Base-by-base conservation (phyloP, 345 rosid species). In the Brassica juncea region DNA sequence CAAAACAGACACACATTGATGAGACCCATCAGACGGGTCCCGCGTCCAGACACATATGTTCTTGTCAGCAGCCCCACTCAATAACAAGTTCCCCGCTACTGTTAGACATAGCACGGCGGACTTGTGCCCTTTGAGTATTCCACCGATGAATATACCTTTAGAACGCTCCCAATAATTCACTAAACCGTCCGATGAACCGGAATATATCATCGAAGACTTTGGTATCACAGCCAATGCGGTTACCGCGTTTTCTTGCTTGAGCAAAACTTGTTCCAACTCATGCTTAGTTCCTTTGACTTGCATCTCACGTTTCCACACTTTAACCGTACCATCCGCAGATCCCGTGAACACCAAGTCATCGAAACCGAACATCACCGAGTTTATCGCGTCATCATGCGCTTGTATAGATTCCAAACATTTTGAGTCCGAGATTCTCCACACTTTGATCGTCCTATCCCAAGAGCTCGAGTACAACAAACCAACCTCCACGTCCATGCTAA, bases 31-130 rank as follows among this genome's bases (percentile, higher is more conserved):
- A 0, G 61, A 42, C 34, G 75, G 44, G 3, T 88, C 97, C 63
- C 92, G 77, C 55, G 88, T 77, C 99, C 99, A 95, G 12, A 90
- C 93, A 83, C 96, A 88, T 44, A 93, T 83, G 76, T 83, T 93
- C 76, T 82, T 87, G 62, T 95, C 99, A 0, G 98, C 96, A 0
- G 97, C 90, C 35, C 98, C 99, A 60, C 93, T 95, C 30, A 95
- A 80, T 44, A 93, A 84, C 87, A 93, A 74, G 74, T 73, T 85
- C 44, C 89, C 95, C 5, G 87, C 87, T 2, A 85, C 30, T 4
- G 86, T 88, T 9, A 92, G 70, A 77, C 93, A 90, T 1, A 92
- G 75, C 60, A 92, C 87, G 5, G 97, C 93, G 81, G 83, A 30
- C 65, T 90, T 87, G 79, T 92, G 94, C 5, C 92, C 97, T 70